These are phyloP conservation scores for Plasmodium berghei DNA, from an alignment of 169 alveolate species.

Conservation along the genomic window DNA sequence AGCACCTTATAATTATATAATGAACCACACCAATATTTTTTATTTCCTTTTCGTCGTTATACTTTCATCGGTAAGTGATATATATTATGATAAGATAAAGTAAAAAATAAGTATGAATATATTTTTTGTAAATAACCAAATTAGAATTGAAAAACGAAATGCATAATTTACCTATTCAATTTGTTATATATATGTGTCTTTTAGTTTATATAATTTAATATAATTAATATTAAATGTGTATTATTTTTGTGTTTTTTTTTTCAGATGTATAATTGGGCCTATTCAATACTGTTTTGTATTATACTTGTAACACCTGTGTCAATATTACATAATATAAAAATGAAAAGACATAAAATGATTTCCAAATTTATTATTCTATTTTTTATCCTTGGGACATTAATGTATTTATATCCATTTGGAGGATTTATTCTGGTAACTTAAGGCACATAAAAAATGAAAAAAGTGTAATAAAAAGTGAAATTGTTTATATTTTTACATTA, in stretches of 20 bases:
- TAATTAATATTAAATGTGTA: not conserved
- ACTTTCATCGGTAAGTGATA: conserved; percentile 54
- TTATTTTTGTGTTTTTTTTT: conserved; percentile 1
- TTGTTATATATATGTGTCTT: no score
- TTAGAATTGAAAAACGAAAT: no score
- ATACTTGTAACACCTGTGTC: conserved; percentile 54
- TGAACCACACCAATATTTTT: conserved; percentile 52
- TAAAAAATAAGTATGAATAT: not conserved
- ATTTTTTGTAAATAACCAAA: not conserved
- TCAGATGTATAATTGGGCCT: conserved; percentile 74
- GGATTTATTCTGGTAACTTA: conserved; percentile 40
- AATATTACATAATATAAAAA: conserved; percentile 33
- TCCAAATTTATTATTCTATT: conserved; percentile 15
- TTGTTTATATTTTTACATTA: not conserved
- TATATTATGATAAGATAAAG: not conserved
- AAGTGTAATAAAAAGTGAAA: not conserved
- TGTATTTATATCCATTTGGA: conserved; percentile 52
- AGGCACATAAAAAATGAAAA: not conserved
- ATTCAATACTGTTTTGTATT: conserved; percentile 42
- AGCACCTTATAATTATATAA: conserved; percentile 55
- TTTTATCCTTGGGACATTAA: conserved; percentile 28
- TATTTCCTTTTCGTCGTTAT: conserved; percentile 52
- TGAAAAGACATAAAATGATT: conserved; percentile 12
- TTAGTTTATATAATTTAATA: not conserved
- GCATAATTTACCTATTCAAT: no score